Percentiles rank a stretch among this genome's conserved stretches.
Evolutionary conservation across 306 rosid genomes (phyloP).

Genomic region (Vigna radiata): DNA sequence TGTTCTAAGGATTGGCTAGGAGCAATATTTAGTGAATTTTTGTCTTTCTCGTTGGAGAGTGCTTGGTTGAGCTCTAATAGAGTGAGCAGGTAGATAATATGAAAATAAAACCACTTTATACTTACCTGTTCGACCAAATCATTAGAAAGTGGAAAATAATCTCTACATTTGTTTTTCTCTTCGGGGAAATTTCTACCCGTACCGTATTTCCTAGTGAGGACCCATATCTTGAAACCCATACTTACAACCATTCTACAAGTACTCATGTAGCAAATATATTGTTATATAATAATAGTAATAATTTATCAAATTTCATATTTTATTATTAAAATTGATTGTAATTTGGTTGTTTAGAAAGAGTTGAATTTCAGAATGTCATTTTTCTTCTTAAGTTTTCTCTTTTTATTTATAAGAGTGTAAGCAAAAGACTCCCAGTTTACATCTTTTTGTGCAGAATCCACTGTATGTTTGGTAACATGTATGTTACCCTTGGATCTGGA

Average conservation of each 20-base stretch:
- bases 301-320: no score
- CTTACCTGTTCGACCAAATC: neutral
- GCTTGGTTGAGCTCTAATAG: neutral
- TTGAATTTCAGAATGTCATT: no score
- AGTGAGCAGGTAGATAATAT: neutral
- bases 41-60: neutral
- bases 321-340: no score
- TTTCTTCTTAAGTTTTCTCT: neutral
- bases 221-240: no score
- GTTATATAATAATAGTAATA: no score
- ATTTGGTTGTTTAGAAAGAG: no score
- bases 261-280: no score
- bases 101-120: neutral
- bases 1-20: neutral
- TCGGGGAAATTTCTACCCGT: neutral
- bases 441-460: neutral
- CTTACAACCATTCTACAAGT: neutral
- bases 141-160: neutral
- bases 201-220: neutral
- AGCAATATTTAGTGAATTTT: neutral
- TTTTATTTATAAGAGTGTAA: neutral
- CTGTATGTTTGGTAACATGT: no score
- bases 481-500: no score
- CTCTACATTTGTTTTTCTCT: neutral
- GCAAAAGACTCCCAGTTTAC: constrained; percentile 13